These are phyloP conservation scores for Erodium chrysanthum DNA, from an alignment of 441 rosid species.

Conservation along the genomic window DNA sequence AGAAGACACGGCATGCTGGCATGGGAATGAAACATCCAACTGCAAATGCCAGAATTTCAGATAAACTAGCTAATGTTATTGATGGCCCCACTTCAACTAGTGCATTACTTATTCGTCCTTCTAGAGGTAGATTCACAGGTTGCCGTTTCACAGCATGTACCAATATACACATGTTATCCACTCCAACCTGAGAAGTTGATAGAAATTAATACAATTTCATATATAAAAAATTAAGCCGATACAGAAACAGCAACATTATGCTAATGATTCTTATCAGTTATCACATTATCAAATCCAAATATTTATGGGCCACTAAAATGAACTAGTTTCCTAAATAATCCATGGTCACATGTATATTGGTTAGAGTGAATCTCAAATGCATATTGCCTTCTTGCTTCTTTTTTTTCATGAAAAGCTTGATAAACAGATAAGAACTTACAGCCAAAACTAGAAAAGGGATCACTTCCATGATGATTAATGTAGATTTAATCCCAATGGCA, in stretches of 20 bases:
- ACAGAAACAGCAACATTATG: too few relatives aligned
- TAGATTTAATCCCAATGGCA: slow-evolving; percentile 55
- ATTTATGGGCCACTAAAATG: too few relatives aligned
- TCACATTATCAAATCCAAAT: too few relatives aligned
- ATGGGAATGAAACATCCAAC: slow-evolving; percentile 68
- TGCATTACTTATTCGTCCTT: slow-evolving; percentile 57
- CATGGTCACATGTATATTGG: too few relatives aligned
- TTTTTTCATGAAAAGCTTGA: too few relatives aligned
- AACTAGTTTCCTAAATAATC: too few relatives aligned
- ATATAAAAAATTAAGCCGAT: too few relatives aligned
- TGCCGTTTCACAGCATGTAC: slow-evolving; percentile 69
- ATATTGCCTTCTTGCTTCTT: too few relatives aligned
- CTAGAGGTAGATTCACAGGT: slow-evolving; percentile 38
- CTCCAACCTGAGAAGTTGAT: slow-evolving; percentile 54
- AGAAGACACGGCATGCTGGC: slow-evolving; percentile 82
- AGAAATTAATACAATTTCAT: too few relatives aligned
- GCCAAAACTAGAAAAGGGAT: slow-evolving; percentile 73
- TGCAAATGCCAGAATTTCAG: slow-evolving; percentile 68
- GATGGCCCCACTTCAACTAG: slow-evolving; percentile 75
- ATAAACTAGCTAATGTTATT: slow-evolving; percentile 63
- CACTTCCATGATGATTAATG: slow-evolving; percentile 76
- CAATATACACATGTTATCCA: slow-evolving; percentile 76
- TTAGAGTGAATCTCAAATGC: too few relatives aligned
- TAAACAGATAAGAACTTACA: slow-evolving; percentile 35
- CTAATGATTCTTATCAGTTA: not conserved